Base-by-base conservation (phyloP, 345 rosid genomes). In the Trapa bicornis region DNA sequence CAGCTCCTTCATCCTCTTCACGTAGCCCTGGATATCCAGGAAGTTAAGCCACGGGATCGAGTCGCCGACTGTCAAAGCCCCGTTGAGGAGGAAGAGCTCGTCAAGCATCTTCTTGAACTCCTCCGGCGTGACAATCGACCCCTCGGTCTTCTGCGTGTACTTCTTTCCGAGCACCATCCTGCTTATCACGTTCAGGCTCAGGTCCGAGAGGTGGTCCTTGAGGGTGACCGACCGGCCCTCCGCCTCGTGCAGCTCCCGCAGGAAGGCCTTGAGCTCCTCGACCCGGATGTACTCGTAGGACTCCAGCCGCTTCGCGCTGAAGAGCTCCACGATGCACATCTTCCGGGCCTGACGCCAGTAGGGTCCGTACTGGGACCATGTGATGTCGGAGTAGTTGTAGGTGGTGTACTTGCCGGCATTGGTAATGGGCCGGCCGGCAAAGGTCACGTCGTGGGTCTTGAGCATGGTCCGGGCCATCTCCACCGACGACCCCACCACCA, bases 21-120 rank as follows among this genome's bases (percentile, higher is more conserved):
- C 75, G 37, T 88, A 45, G n/a, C 95, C 90, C 41, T 84, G 89
- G 71, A 88, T 54, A 76, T 88, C 95, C 77, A 88, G 32, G 71
- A 75, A 80, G 57, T 73, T 66, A 9, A 86, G 41, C 89, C 87
- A 88, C 0, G 91, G 89, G 50, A 88, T 88, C 5, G 87, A 86
- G 63, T 84, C 95, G 0, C 95, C 91, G 15, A 88, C 78, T 36
- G 81, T 85, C 61, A 84, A 36, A 13, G 82, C 79, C 61, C 94
- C 91, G 36, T 81, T 88, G 1, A 88, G 83, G 71, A 82, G 54
- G 58, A 88, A 84, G 72, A 84, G 68, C 76, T 88, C 91, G 37
- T 88, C 87, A 2, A 88, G 68, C 88, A 88, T 88, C 67, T 77
- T 80, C 80, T 84, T 86, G 68, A 82, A 84, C 80, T 88, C 89